Conservation (phyloP, 148 eudicot species). For the Camellia lanceoleosa region DNA sequence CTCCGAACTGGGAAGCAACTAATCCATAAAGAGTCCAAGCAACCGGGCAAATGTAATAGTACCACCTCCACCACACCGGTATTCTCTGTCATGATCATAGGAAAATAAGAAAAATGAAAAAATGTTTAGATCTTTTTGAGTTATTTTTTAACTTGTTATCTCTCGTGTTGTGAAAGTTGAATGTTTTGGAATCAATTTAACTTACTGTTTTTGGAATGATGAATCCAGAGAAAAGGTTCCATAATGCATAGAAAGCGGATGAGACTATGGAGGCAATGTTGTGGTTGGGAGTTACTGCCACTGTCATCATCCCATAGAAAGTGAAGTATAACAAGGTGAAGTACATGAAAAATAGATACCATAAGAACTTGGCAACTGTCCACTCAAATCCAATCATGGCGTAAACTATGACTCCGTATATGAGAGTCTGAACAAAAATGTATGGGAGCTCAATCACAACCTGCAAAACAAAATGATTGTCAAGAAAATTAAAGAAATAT, state of each 20-base stretch:
- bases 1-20: conserved; percentile 48
- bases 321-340: conserved; percentile 51
- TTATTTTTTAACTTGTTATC: too few relatives aligned
- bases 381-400: conserved; percentile 49
- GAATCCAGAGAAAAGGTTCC: conserved; percentile 52
- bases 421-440: conserved; percentile 33
- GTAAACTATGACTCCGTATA: conserved; percentile 39
- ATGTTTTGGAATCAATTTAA: neutral
- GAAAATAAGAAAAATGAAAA: neutral
- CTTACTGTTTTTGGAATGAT: conserved; percentile 43
- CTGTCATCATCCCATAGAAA: conserved; percentile 58
- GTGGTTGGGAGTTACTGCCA: conserved; percentile 46
- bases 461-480: conserved; percentile 23
- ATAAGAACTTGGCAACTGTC: conserved; percentile 45
- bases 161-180: too few relatives aligned
- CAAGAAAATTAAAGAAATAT: neutral
- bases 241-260: conserved; percentile 36
- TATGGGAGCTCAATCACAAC: conserved; percentile 47
- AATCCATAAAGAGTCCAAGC: conserved; percentile 48
- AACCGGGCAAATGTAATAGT: conserved; percentile 34
- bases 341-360: conserved; percentile 45
- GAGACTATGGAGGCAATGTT: conserved; percentile 42
- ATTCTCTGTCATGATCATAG: conserved; percentile 47
- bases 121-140: too few relatives aligned
- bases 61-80: conserved; percentile 72